phyloP scores from a whole-genome alignment of 306 rosid genomes.

The Myrica gale region DNA sequence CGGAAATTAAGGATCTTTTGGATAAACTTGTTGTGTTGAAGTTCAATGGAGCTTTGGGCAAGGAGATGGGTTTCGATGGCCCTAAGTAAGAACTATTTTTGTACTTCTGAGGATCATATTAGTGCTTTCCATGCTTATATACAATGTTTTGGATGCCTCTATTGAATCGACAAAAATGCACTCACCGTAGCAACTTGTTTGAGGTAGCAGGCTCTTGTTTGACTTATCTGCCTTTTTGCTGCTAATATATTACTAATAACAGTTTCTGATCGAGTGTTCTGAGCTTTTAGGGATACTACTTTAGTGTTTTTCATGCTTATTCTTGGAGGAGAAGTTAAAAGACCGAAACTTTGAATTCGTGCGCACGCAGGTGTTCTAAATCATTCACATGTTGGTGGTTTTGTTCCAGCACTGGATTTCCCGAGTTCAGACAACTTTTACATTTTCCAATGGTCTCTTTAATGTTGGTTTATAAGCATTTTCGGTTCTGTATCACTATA shows the following conservation, averaged over 20 bases:
- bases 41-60: slow-evolving; percentile 46
- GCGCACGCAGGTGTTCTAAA: background rate
- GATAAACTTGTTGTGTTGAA: slow-evolving; percentile 72
- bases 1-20: slow-evolving; percentile 52
- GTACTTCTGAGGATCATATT: background rate
- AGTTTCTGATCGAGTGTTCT: too few relatives aligned
- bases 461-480: background rate
- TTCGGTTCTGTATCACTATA: too few relatives aligned
- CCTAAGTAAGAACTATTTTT: slow-evolving; percentile 50
- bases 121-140: background rate
- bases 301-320: too few relatives aligned
- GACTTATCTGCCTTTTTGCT: background rate
- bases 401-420: background rate
- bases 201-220: background rate
- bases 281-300: too few relatives aligned
- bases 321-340: too few relatives aligned
- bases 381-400: background rate
- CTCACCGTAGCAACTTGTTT: background rate
- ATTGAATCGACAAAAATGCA: background rate
- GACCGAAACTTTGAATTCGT: too few relatives aligned
- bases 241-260: background rate
- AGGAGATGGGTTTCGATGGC: slow-evolving; percentile 47
- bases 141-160: background rate
- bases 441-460: background rate
- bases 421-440: background rate